These are phyloP conservation scores for Suillus fuscotomentosus DNA, from an alignment of 768 basidiomycete genomes.

Conservation along the genomic window DNA sequence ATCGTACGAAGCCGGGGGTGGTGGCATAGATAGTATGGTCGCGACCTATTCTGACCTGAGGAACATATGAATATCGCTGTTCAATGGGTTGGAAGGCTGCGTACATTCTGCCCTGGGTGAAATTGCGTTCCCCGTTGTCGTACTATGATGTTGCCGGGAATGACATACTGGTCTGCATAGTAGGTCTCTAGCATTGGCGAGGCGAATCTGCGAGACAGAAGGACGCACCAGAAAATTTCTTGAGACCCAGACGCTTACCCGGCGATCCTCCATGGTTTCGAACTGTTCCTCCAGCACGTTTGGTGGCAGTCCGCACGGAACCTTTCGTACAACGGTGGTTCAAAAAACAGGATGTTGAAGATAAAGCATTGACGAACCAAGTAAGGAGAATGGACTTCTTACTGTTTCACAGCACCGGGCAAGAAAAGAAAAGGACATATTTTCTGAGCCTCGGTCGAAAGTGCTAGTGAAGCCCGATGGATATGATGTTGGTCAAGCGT, in stretches of 20 bases:
- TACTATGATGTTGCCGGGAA: slow-evolving; percentile 95
- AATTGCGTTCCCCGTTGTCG: slow-evolving; percentile 92
- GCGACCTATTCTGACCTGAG: slow-evolving; percentile 83
- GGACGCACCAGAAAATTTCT: slow-evolving; percentile 87
- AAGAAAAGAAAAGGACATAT: slow-evolving; percentile 33
- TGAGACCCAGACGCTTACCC: slow-evolving; percentile 91
- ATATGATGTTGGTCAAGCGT: not conserved
- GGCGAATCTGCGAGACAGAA: slow-evolving; percentile 2
- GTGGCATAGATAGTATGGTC: slow-evolving; percentile 95
- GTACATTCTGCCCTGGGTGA: slow-evolving; percentile 91
- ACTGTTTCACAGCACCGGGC: slow-evolving; percentile 39
- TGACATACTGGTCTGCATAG: slow-evolving; percentile 77
- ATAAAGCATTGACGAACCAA: slow-evolving; percentile 23
- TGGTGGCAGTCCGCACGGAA: slow-evolving; percentile 90
- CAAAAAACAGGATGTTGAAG: not conserved
- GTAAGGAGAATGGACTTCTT: slow-evolving; percentile 49
- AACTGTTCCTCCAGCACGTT: slow-evolving; percentile 92
- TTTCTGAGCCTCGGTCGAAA: not conserved
- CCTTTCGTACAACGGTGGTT: slow-evolving; percentile 30
- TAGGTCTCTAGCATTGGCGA: slow-evolving; percentile 10
- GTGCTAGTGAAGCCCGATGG: not conserved
- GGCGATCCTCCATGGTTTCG: slow-evolving; percentile 92
- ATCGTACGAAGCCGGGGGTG: slow-evolving; percentile 90
- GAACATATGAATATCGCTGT: slow-evolving; percentile 9
- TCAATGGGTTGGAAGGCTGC: slow-evolving; percentile 24